Evolutionary conservation across 352 stramenopile genomes (phyloP), one percentile per base, ranked within the genome.

Genomic region (Globisporangium cystogenes): DNA sequence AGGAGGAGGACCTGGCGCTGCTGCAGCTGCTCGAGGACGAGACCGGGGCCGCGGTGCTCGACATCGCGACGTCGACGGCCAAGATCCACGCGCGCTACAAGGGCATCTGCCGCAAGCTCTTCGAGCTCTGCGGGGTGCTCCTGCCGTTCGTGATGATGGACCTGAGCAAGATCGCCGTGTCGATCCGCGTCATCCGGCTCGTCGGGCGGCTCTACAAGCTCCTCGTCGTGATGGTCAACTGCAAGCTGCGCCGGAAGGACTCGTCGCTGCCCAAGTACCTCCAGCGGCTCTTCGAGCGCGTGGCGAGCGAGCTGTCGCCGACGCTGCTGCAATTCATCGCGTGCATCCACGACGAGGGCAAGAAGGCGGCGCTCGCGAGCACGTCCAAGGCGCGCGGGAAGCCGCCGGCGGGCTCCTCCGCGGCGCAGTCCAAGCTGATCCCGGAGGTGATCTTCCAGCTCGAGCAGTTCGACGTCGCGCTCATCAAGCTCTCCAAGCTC

Each of bases 401-500:
- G 16, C 60, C 55, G 35, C 40, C 41, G 36, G 20, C 21, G 21
- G 52, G 42, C 57, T 53, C 48, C 11, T 18, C 52, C 7, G 57
- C 54, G 1, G 50, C 51, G 8, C 69, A 85, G 54, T 68, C 73
- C 15, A 84, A 80, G 51, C 60, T 86, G 10, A 85, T 89, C 18
- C 75, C 78, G 0, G 74, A 87, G 4, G 63, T 87, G 10, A 74
- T 89, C 11, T 89, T 70, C 46, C 75, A 84, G 54, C 65, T 89
- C 20, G 78, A 89, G 52, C 78, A 89, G 53, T 87, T 73, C 21
- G 78, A 89, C 53, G 55, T 87, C 39, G 54, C 65, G 11, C 60
- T 89, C 40, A 84, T 89, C 46, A 79, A 78, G 29, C 65, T 89
- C 4, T 86, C 75, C 4, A 85, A 86, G 53, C 35, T 85, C 7